Conservation (phyloP, 345 rosid species). For the Hypericum androsaemum region DNA sequence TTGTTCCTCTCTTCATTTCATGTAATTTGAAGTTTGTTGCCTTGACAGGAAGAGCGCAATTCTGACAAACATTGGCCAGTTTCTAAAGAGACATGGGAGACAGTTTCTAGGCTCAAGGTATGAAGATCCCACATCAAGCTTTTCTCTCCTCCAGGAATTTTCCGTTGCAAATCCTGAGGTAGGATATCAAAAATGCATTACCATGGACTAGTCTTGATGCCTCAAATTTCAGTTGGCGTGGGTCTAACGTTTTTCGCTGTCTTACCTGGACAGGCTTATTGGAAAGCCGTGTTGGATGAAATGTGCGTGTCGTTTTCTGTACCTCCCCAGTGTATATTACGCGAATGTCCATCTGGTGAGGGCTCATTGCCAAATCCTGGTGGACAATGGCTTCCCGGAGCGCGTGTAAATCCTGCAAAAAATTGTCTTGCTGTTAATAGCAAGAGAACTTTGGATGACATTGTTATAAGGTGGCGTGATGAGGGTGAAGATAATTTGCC, state of each 20-base stretch:
- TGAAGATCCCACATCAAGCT: conserved; percentile 68
- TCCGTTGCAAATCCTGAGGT: conserved; percentile 88
- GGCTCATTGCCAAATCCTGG: conserved; percentile 38
- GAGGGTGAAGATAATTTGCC: conserved; percentile 73
- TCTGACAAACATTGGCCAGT: conserved; percentile 55
- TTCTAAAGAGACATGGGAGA: conserved; percentile 59
- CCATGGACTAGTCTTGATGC: conserved; percentile 1
- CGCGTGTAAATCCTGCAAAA: conserved; percentile 63
- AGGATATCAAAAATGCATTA: conserved; percentile 2
- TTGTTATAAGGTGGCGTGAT: conserved; percentile 68
- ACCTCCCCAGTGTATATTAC: conserved; percentile 55
- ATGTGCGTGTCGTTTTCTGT: conserved; percentile 42
- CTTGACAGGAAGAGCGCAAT: conserved; percentile 48
- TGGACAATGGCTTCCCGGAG: conserved; percentile 93
- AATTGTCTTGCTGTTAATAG: conserved; percentile 44
- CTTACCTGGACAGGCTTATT: conserved; percentile 49
- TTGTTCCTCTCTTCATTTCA: not conserved
- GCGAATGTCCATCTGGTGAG: conserved; percentile 27
- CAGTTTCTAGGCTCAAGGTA: conserved; percentile 66
- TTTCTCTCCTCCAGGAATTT: conserved; percentile 75
- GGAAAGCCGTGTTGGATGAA: conserved; percentile 72
- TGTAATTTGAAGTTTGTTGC: conserved; percentile 2
- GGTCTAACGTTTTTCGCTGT: conserved; percentile 5
- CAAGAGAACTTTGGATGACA: conserved; percentile 48
- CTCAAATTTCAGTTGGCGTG: not conserved